Base-by-base conservation (phyloP, 352 stramenopile genomes). In the Phytophthora sp. region DNA sequence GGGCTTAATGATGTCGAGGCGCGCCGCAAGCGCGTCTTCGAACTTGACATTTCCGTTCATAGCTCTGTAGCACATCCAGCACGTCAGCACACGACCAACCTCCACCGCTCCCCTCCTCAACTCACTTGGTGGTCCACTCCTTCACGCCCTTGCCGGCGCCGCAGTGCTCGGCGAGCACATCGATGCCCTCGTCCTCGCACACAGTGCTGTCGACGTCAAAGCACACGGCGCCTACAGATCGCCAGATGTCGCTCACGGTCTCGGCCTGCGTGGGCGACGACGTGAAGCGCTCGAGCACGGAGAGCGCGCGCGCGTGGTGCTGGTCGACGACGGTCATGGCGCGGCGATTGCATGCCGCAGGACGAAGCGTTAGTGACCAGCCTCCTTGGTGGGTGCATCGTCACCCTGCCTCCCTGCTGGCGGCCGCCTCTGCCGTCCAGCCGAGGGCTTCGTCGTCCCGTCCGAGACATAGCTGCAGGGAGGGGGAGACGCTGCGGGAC, bases 11-110 rank as follows among this genome's bases (percentile, higher is more conserved):
- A 99, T 94, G 17, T 98, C 87, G 26, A 99, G 71, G 23, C 97
- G 91, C 34, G 87, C 94, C n/a, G 84, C 85, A 9, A 99, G 74
- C 1, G 98, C 97, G 66, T 99, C 97, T 79, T 99, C 89, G 71
- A 99, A 99, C 70, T 98, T 98, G 54, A 99, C 93, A 42, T 88
- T 88, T 12, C 98, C 98, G 41, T 98, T 96, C 98, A 99, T 99
- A 37, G 98, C 98, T 69, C 90, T 97, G 45, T 5, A 66, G n/a
- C 15, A 51, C 27, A 41, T 18, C 41, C 20, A 26, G 0, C 12
- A 41, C n/a, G 23, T 63, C 15, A 68, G 31, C 15, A 10, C 20
- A 3, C 34, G 17, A 26, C 9, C 34, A 18, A 4, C n/a, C 12
- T 53, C 37, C 18, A 45, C 4, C 20, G 31, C 46, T 48, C 15